These are phyloP conservation scores for Aechmea fasciata DNA, from an alignment of 176 grass and related monocot genomes.

Conservation along the genomic window DNA sequence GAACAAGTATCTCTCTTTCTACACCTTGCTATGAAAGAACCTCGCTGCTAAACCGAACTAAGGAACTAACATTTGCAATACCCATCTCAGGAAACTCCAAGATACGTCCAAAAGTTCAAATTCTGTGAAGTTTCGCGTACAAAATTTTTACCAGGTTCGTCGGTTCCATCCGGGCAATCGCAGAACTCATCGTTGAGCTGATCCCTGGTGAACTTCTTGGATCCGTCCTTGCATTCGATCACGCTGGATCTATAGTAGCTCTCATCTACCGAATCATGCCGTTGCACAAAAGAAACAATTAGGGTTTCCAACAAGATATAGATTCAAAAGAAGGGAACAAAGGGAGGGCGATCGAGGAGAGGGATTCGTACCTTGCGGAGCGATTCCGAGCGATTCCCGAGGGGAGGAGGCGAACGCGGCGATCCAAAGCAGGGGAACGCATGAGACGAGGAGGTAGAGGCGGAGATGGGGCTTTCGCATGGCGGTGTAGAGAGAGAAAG, in stretches of 20 bases:
- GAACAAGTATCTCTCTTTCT: background rate
- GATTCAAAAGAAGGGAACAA: background rate
- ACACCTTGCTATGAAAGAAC: background rate
- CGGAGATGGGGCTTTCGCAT: conserved; percentile 6
- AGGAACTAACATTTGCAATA: background rate
- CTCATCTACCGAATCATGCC: conserved; percentile 36
- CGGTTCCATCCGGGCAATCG: conserved; percentile 90
- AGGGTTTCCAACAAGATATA: background rate
- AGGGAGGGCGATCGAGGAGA: background rate
- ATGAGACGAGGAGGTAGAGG: conserved; percentile 4
- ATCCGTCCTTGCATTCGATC: conserved; percentile 93
- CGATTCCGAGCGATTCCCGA: conserved; percentile 17
- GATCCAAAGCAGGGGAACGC: conserved; percentile 4
- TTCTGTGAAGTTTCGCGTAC: background rate
- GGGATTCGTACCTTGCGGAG: conserved; percentile 7
- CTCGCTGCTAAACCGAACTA: background rate
- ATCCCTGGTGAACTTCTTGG: conserved; percentile 61
- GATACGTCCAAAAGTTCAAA: background rate
- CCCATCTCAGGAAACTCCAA: background rate
- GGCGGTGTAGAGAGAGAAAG: background rate
- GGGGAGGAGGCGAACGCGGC: conserved; percentile 1
- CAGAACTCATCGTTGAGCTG: conserved; percentile 97
- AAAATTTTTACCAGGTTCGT: conserved; percentile 64
- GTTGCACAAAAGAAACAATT: background rate
- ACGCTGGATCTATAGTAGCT: conserved; percentile 61